phyloP scores from a whole-genome alignment of 805 yeast genomes.

The Wickerhamomyces alni region DNA sequence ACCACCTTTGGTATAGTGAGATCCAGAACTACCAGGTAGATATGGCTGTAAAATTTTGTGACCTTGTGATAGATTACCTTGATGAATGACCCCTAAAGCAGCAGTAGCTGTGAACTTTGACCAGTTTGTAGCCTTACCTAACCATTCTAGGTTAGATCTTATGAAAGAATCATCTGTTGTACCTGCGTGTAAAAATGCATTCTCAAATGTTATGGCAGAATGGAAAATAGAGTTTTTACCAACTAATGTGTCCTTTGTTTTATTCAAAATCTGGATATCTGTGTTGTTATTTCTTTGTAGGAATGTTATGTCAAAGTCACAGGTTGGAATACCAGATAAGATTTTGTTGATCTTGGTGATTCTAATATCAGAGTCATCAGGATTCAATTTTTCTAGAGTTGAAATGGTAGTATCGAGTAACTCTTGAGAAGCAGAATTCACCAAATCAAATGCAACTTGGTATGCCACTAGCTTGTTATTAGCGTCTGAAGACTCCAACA shows the following conservation, averaged over 20 bases:
- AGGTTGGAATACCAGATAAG: constrained; percentile 87
- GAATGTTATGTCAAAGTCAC: constrained; percentile 88
- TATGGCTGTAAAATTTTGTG: constrained; percentile 83
- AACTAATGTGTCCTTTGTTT: constrained; percentile 75
- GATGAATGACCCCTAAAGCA: constrained; percentile 94
- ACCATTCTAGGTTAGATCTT: constrained; percentile 88
- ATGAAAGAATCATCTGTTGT: constrained; percentile 93
- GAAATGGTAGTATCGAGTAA: constrained; percentile 55
- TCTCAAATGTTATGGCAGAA: constrained; percentile 90
- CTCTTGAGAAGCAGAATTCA: constrained; percentile 86
- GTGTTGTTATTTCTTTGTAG: constrained; percentile 81
- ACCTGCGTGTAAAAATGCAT: constrained; percentile 93
- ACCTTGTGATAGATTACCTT: constrained; percentile 91
- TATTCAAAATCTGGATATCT: constrained; percentile 74
- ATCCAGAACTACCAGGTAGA: constrained; percentile 73
- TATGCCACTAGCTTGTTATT: constrained; percentile 57
- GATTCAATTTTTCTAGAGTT: constrained; percentile 26
- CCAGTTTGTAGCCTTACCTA: constrained; percentile 98
- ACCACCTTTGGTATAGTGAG: constrained; percentile 93
- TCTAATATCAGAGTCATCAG: constrained; percentile 21
- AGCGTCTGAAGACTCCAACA: constrained; percentile 38
- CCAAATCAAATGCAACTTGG: constrained; percentile 94
- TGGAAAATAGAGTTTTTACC: constrained; percentile 93
- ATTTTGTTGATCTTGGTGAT: constrained; percentile 53
- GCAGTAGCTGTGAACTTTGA: constrained; percentile 97